Evolutionary conservation across 1,284 basidiomycete species (phyloP), one percentile per base, ranked within the genome.

Genomic region (Papiliotrema fonsecae): DNA sequence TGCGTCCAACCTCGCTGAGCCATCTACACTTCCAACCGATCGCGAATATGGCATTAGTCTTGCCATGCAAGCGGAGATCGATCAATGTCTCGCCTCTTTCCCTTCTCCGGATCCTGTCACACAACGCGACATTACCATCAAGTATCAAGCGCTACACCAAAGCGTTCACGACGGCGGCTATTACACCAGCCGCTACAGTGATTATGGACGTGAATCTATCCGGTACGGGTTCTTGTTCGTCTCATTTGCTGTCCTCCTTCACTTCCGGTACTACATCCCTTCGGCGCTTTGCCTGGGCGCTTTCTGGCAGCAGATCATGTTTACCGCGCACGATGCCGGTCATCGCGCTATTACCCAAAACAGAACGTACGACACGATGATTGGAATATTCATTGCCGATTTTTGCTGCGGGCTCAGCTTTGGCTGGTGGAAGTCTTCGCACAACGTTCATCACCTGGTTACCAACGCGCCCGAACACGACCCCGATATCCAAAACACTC

Each of bases 401-500:
- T 65, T 62, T 16, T 57, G 71, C 45, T 68, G 70, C 13, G 70
- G 70, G 3, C 57, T 72, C 21, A 65, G 62, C 47, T 59, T 72
- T 21, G 61, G 65, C 10, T 73, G 70, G 70, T 72, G 70, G 70
- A 67, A 67, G 52, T 69, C 70, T 49, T 69, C 64, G 38, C 70
- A 72, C 54, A 69, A 72, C 43, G 66, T 71, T 16, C 70, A 73
- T 47, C 70, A 73, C 49, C 68, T 47, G 7, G 40, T 47, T 22
- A 47, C 45, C 40, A 51, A 51, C 42, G 37, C 69, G 39, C 69
- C 70, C 2, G 70, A 72, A 51, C 70, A 72, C 48, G 70, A 72
- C 41, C 70, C 70, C 11, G 70, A 72, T 47, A 70, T 70, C 43
- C 70, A 72, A 56, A 69, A 72, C 56, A 65, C 68, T 58, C 70